Conservation (phyloP, 768 basidiomycete genomes). For the Boletus sp. region DNA sequence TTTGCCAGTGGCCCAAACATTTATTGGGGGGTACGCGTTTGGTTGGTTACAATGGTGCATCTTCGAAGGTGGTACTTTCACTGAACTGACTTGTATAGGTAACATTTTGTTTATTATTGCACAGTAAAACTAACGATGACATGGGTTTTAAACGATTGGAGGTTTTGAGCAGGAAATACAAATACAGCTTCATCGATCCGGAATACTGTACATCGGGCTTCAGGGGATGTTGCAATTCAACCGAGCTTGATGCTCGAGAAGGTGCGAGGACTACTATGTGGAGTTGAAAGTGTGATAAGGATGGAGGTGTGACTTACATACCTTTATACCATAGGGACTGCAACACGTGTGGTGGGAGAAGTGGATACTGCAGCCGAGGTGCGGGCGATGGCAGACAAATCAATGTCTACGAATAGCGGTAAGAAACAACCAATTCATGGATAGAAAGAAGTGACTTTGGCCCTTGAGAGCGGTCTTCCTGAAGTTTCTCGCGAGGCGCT, state of each 20-base stretch:
- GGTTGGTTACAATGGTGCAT: too few species aligned
- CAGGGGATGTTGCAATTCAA: not conserved
- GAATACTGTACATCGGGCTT: slow-evolving; percentile 6
- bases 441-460: too few species aligned
- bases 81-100: too few species aligned
- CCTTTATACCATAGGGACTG: slow-evolving; percentile 21
- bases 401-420: slow-evolving; percentile 34
- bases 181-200: slow-evolving; percentile 15
- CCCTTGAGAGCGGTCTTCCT: slow-evolving; percentile 71
- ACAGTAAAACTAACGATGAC: not conserved
- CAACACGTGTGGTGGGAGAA: slow-evolving; percentile 39
- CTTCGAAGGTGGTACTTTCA: too few species aligned
- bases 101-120: slow-evolving; percentile 4
- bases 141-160: not conserved
- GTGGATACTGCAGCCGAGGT: slow-evolving; percentile 71
- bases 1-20: too few species aligned
- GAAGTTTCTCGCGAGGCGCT: too few species aligned
- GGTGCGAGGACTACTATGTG: not conserved
- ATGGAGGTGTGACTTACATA: not conserved
- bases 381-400: slow-evolving; percentile 78
- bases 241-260: not conserved
- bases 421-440: too few species aligned
- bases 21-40: too few species aligned
- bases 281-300: not conserved
- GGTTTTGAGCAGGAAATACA: slow-evolving; percentile 14